phyloP scores from a whole-genome alignment of 805 yeast species.

The Yarrowia sp. region DNA sequence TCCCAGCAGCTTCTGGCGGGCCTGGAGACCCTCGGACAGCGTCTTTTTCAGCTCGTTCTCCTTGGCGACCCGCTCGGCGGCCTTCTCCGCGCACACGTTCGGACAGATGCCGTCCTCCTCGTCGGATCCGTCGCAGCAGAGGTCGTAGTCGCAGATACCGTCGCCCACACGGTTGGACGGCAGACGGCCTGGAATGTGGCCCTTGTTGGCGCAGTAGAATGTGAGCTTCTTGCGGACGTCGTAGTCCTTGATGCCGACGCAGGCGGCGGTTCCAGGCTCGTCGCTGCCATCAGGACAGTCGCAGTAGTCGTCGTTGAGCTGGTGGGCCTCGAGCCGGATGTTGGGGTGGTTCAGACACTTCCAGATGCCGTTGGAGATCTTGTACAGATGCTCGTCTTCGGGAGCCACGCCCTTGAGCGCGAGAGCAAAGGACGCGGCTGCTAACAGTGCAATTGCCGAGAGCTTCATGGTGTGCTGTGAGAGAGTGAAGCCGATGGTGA shows the following conservation, averaged over 20 bases:
- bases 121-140: conserved; percentile 94
- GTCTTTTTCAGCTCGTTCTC: conserved; percentile 31
- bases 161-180: conserved; percentile 74
- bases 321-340: conserved; percentile 56
- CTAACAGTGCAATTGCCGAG: neutral
- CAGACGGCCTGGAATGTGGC: conserved; percentile 60
- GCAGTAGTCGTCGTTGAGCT: conserved; percentile 84
- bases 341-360: conserved; percentile 66
- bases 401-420: conserved; percentile 27
- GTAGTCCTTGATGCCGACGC: conserved; percentile 41
- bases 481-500: neutral
- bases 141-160: conserved; percentile 85
- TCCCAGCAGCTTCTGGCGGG: conserved; percentile 39
- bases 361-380: conserved; percentile 55
- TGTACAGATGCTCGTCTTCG: conserved; percentile 41
- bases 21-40: conserved; percentile 41
- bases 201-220: conserved; percentile 78
- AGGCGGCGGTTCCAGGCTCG: conserved; percentile 94
- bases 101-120: conserved; percentile 61
- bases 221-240: conserved; percentile 32
- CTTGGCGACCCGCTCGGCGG: conserved; percentile 40
- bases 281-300: conserved; percentile 98
- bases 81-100: conserved; percentile 53
- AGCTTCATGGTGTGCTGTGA: conserved; percentile 11
- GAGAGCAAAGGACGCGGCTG: neutral